phyloP scores from a whole-genome alignment of 768 basidiomycete genomes.

The Dentipellis sp. region DNA sequence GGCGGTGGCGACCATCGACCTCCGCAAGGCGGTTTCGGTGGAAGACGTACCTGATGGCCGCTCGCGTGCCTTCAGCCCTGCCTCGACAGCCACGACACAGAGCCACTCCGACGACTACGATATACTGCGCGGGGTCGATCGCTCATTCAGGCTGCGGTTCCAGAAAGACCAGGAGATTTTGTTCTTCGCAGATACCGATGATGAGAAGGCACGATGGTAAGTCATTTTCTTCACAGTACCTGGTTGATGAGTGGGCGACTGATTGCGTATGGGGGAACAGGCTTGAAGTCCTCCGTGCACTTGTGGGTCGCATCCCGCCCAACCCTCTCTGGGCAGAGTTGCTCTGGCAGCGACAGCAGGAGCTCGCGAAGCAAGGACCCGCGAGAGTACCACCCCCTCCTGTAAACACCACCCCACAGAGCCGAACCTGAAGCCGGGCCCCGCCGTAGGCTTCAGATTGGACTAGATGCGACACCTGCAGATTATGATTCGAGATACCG shows the following conservation, averaged over 20 bases:
- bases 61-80: conserved; percentile 35
- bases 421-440: neutral
- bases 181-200: conserved; percentile 88
- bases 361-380: conserved; percentile 20
- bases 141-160: conserved; percentile 82
- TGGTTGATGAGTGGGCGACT: neutral
- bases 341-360: conserved; percentile 72
- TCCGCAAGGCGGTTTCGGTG: conserved; percentile 72
- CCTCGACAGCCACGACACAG: conserved; percentile 27
- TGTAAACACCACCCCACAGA: neutral
- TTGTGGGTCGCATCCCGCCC: conserved; percentile 85
- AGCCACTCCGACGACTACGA: conserved; percentile 48
- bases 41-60: conserved; percentile 65
- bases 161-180: conserved; percentile 67
- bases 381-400: neutral
- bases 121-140: conserved; percentile 59
- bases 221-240: conserved; percentile 15
- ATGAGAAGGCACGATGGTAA: conserved; percentile 82
- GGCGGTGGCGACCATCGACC: conserved; percentile 81
- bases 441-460: neutral
- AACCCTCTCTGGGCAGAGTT: conserved; percentile 93
- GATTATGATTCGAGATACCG: neutral
- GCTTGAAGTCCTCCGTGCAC: conserved; percentile 75
- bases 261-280: conserved; percentile 28
- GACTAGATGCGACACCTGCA: conserved; percentile 10